phyloP scores from a whole-genome alignment of 139 green algal genomes.

The Coccomyxa sp. region DNA sequence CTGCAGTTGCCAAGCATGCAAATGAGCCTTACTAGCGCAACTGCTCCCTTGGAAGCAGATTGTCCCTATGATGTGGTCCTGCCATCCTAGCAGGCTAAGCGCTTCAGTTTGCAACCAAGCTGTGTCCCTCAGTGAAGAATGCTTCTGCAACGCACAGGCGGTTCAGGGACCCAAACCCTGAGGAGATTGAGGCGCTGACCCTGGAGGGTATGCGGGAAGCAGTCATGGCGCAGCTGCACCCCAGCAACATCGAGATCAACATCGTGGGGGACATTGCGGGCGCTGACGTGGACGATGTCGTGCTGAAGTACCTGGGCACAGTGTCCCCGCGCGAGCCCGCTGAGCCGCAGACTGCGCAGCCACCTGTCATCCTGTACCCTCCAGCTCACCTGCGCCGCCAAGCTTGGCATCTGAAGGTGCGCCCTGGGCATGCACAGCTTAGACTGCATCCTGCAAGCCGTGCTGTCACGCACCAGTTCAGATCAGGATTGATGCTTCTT shows the following conservation, averaged over 20 bases:
- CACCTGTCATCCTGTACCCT: slow-evolving; percentile 20
- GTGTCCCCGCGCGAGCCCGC: slow-evolving; percentile 19
- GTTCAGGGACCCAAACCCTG: slow-evolving; percentile 75
- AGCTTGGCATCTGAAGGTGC: slow-evolving; percentile 65
- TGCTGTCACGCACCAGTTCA: too few relatives aligned
- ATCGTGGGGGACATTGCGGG: slow-evolving; percentile 93
- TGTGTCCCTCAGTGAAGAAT: too few relatives aligned
- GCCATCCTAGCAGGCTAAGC: too few relatives aligned
- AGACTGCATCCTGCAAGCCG: too few relatives aligned
- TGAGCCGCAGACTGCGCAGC: neutral
- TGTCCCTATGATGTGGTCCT: too few relatives aligned
- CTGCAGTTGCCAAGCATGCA: too few relatives aligned
- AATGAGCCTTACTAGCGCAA: too few relatives aligned
- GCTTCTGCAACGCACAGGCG: too few relatives aligned
- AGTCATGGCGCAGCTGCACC: slow-evolving; percentile 65
- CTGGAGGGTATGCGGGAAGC: slow-evolving; percentile 67
- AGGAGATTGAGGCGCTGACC: slow-evolving; percentile 82
- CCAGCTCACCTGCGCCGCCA: slow-evolving; percentile 44
- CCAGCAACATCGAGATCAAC: slow-evolving; percentile 69
- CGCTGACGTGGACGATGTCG: slow-evolving; percentile 62
- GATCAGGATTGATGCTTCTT: too few relatives aligned
- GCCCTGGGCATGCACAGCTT: too few relatives aligned
- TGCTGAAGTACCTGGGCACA: slow-evolving; percentile 69
- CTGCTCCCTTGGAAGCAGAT: too few relatives aligned
- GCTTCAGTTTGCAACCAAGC: too few relatives aligned